Base-by-base conservation (phyloP, 2,329 filamentous ascomycete genomes). In the Epichloe coenophiala region DNA sequence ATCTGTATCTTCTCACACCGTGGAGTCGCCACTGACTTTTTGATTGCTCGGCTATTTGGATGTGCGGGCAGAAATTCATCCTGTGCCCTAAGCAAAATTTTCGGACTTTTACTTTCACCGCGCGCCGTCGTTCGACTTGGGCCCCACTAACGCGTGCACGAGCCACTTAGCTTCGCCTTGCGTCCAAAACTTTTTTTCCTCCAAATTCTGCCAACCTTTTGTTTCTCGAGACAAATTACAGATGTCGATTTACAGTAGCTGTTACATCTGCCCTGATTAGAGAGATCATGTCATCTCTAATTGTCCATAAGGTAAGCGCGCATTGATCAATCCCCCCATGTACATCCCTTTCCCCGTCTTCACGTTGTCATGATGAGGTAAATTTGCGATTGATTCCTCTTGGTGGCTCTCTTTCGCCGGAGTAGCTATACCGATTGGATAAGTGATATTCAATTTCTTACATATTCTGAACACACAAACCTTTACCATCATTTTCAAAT, bases 311-410 rank as follows among this genome's bases (percentile, higher is more conserved):
- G 48, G 51, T 53, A 48, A 50, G 51, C 39, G 8, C 38, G 5
- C 3, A 36, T 9, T 5, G 5, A 36, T 15, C 19, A 50, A 27
- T 39, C 54, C 35, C 36, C 36, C 36, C 13, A 1, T 17, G 4
- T 21, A 38, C 49, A 51, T 45, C 51, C 50, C 48, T 4, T 43
- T 52, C 38, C 51, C 55, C 53, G 42, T 11, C 36, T 31, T 27
- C 33, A 23, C 40, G 52, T 53, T 56, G 66, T 60, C 60, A 84
- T 87, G 90, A 95, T 95, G 89, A 85, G 75, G 86, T 68, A 95
- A 49, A 95, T 96, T 96, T 96, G 89, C 90, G 89, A 91, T 91
- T 94, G 89, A 96, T 85, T 78, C 76, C 72, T 69, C 69, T 69
- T 74, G 81, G 81, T 90, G 88, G 88, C 77, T 73, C 86, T 81